Conservation (phyloP, 2,329 filamentous ascomycete species). For the Phoma sp. region DNA sequence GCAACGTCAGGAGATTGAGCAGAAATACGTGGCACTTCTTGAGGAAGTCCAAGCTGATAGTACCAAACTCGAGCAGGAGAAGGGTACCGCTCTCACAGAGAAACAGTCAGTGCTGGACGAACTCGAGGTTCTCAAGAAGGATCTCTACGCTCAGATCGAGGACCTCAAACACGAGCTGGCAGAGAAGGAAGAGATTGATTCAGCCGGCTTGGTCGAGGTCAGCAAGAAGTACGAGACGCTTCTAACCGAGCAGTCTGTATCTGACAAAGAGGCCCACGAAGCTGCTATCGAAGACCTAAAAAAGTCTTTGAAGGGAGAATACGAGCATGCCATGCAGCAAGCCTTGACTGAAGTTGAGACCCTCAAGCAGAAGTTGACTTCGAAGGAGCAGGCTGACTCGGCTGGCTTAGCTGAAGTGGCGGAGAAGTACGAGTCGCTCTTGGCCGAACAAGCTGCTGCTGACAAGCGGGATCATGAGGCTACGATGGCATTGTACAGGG, state of each 20-base stretch:
- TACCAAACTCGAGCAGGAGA: slow-evolving; percentile 38
- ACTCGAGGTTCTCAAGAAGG: slow-evolving; percentile 31
- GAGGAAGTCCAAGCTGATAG: slow-evolving; percentile 39
- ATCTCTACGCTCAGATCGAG: slow-evolving; percentile 31
- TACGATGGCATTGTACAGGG: slow-evolving; percentile 29
- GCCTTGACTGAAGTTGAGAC: slow-evolving; percentile 26
- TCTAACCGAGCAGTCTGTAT: slow-evolving; percentile 30
- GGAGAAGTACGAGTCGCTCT: slow-evolving; percentile 37
- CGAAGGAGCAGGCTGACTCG: slow-evolving; percentile 26
- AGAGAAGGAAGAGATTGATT: slow-evolving; percentile 25
- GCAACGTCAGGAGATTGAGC: slow-evolving; percentile 39
- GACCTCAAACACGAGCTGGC: slow-evolving; percentile 29
- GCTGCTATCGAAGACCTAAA: slow-evolving; percentile 29
- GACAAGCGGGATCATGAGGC: slow-evolving; percentile 33
- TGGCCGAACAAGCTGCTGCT: slow-evolving; percentile 32
- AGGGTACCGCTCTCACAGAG: slow-evolving; percentile 29
- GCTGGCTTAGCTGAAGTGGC: slow-evolving; percentile 29
- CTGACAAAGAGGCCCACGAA: slow-evolving; percentile 31
- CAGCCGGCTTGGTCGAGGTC: slow-evolving; percentile 29
- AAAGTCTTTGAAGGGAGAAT: slow-evolving; percentile 28
- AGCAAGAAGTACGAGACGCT: slow-evolving; percentile 38
- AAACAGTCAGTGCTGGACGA: slow-evolving; percentile 39
- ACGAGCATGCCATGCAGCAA: slow-evolving; percentile 27
- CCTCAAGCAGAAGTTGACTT: slow-evolving; percentile 32
- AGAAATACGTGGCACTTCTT: slow-evolving; percentile 39